Evolutionary conservation across 305 asterid species (phyloP).

Genomic region (Fraxinus platypoda): DNA sequence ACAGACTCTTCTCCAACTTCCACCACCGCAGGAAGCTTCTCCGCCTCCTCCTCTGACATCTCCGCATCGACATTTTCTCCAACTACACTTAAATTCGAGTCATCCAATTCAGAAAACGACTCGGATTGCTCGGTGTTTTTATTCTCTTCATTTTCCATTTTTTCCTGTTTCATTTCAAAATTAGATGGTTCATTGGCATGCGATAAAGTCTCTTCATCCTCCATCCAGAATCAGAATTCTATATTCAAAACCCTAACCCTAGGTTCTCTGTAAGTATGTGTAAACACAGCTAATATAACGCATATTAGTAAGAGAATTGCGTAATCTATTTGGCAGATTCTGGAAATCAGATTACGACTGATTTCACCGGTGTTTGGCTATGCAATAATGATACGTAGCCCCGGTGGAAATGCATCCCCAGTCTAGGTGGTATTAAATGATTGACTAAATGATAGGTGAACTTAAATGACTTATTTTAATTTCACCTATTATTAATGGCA

Average conservation of each 20-base stretch:
- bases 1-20: constrained; percentile 11
- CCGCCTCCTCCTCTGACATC: constrained; percentile 23
- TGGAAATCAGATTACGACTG: background rate
- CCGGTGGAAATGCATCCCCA: no score
- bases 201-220: constrained; percentile 36
- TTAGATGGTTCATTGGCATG: constrained; percentile 33
- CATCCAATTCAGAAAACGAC: constrained; percentile 28
- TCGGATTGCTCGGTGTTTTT: constrained; percentile 34
- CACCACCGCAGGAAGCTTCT: constrained; percentile 8
- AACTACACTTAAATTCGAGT: constrained; percentile 25
- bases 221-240: constrained; percentile 28
- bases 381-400: no score
- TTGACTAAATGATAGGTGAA: no score
- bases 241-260: constrained; percentile 65
- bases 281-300: background rate
- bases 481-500: no score
- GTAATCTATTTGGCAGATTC: background rate
- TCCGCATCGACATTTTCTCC: constrained; percentile 25
- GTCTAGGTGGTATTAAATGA: no score
- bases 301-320: background rate
- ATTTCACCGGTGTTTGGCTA: background rate
- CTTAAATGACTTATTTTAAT: no score
- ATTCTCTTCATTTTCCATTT: constrained; percentile 19
- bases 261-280: constrained; percentile 7
- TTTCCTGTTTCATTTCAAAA: constrained; percentile 34